A percentile compares a stretch with the other conserved stretches of the same genome.
Conservation (phyloP, 495 filamentous ascomycete species). For the Ascodesmis nigricans region DNA sequence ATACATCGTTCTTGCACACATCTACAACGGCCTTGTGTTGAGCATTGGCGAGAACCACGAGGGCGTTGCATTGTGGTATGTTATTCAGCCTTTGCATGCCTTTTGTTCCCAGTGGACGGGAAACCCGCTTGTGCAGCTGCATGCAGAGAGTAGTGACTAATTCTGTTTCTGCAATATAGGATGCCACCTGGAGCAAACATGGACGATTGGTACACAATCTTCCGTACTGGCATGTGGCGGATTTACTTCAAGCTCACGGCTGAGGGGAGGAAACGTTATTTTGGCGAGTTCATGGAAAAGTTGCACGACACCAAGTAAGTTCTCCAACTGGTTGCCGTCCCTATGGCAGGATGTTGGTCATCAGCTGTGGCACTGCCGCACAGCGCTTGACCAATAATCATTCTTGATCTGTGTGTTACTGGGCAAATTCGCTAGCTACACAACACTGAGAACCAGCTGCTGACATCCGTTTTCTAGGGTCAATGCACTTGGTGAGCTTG, state of each 20-base stretch:
- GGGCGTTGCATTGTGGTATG: conserved; percentile 56
- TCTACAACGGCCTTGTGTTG: conserved; percentile 45
- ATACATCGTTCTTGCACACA: conserved; percentile 49
- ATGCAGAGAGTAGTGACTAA: conserved; percentile 5
- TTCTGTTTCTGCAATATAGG: conserved; percentile 26
- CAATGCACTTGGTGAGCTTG: conserved; percentile 33
- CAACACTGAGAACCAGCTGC: neutral
- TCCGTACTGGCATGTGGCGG: conserved; percentile 51
- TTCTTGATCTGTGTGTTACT: neutral
- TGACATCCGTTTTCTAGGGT: conserved; percentile 13
- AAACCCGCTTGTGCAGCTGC: no score
- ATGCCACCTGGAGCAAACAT: conserved; percentile 53
- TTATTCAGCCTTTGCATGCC: conserved; percentile 11
- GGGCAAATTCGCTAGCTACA: neutral
- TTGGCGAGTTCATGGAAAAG: conserved; percentile 51
- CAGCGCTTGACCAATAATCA: neutral
- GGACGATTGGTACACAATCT: conserved; percentile 45
- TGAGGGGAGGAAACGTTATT: conserved; percentile 51
- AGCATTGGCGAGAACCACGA: conserved; percentile 53
- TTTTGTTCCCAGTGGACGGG: conserved; percentile 6
- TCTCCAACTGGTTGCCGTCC: no score
- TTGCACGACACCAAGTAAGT: conserved; percentile 49
- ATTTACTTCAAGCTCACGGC: conserved; percentile 45
- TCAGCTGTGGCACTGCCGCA: no score
- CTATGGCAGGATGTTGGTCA: no score